These are phyloP conservation scores for Tetrahymena borealis DNA, from an alignment of 73 alveolate species.

Conservation along the genomic window DNA sequence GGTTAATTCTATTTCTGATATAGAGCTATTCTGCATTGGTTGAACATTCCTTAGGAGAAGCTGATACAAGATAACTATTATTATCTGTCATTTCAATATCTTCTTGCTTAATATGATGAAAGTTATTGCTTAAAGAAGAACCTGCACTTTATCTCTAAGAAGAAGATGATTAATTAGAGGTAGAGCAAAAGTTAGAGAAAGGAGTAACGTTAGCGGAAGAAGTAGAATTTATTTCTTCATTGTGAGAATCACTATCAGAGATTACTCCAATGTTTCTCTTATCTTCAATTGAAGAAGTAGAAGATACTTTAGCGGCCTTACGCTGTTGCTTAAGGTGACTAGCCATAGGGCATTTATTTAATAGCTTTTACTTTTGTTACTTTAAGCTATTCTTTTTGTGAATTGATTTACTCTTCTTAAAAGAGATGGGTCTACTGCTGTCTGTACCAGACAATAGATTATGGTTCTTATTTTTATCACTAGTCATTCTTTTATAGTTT, in stretches of 20 bases:
- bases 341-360: background rate
- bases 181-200: background rate
- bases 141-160: background rate
- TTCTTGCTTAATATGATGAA: background rate
- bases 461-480: background rate
- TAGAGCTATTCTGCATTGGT: background rate
- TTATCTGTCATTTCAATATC: background rate
- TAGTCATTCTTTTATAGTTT: background rate
- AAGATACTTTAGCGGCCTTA: background rate
- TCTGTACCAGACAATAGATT: background rate
- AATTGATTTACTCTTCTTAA: background rate
- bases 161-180: background rate
- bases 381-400: background rate
- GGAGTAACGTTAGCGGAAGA: background rate
- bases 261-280: background rate
- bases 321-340: background rate
- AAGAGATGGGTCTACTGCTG: background rate
- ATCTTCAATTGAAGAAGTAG: background rate
- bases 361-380: background rate
- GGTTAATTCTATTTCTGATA: background rate
- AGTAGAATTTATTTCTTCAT: background rate
- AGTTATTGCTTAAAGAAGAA: background rate
- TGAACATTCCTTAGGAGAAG: background rate
- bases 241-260: background rate
- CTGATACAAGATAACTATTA: background rate